Conservation (phyloP, 2,329 filamentous ascomycete species). For the Alternaria solani region DNA sequence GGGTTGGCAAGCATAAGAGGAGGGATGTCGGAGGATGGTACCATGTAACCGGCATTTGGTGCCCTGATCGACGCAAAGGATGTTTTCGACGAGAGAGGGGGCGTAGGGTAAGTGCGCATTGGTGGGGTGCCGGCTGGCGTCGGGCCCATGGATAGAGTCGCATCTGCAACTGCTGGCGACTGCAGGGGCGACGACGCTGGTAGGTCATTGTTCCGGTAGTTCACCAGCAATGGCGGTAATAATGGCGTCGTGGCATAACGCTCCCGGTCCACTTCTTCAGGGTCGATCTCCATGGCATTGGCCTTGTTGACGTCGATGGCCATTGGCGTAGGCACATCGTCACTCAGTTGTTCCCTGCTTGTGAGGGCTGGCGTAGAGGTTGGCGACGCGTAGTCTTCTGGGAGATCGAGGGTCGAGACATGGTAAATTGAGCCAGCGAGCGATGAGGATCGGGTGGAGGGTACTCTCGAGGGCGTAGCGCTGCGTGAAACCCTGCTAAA, state of each 20-base stretch:
- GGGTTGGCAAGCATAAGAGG: slow-evolving; percentile 73
- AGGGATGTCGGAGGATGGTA: slow-evolving; percentile 65
- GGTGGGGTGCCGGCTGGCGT: slow-evolving; percentile 61
- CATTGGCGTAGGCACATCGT: slow-evolving; percentile 41
- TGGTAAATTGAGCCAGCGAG: slow-evolving; percentile 68
- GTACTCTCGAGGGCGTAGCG: slow-evolving; percentile 61
- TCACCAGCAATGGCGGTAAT: slow-evolving; percentile 79
- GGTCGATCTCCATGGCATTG: slow-evolving; percentile 60
- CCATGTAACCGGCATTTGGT: slow-evolving; percentile 53
- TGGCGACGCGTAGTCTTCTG: slow-evolving; percentile 41
- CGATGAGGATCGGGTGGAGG: slow-evolving; percentile 81
- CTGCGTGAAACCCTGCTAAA: slow-evolving; percentile 51
- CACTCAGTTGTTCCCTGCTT: slow-evolving; percentile 47
- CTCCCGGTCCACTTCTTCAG: slow-evolving; percentile 61
- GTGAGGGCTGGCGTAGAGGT: slow-evolving; percentile 33
- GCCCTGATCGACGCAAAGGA: slow-evolving; percentile 77
- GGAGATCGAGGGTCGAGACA: slow-evolving; percentile 48
- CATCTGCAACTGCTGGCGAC: slow-evolving; percentile 77
- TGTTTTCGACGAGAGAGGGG: slow-evolving; percentile 77
- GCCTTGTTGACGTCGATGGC: slow-evolving; percentile 49
- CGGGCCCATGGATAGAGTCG: slow-evolving; percentile 54
- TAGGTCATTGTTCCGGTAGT: slow-evolving; percentile 61
- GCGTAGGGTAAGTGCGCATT: slow-evolving; percentile 64
- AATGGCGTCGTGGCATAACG: slow-evolving; percentile 81
- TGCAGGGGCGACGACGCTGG: slow-evolving; percentile 81